Conservation (phyloP, 2,329 filamentous ascomycete species). For the Stylonectria norvegica region DNA sequence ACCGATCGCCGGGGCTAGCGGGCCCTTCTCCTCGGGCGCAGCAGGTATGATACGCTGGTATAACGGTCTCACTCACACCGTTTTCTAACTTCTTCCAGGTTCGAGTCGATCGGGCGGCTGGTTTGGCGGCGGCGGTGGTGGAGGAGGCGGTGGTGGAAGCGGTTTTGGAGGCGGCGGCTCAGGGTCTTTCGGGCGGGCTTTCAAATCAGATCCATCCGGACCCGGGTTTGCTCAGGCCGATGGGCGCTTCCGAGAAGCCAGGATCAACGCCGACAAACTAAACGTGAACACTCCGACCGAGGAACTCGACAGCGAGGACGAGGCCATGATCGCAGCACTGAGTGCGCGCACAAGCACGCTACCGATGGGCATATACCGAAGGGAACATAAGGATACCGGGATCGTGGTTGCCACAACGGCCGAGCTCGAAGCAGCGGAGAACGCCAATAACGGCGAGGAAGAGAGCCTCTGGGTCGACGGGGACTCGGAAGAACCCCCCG, state of each 20-base stretch:
- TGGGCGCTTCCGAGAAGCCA: slow-evolving; percentile 37
- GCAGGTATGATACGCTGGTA: slow-evolving; percentile 22
- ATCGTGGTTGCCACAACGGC: slow-evolving; percentile 54
- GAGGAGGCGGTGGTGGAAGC: slow-evolving; percentile 29
- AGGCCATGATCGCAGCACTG: slow-evolving; percentile 39
- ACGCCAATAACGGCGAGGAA: slow-evolving; percentile 42
- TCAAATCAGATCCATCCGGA: slow-evolving; percentile 35
- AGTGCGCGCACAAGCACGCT: slow-evolving; percentile 36
- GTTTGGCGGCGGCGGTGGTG: slow-evolving; percentile 25
- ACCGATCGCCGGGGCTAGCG: slow-evolving; percentile 35
- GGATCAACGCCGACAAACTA: slow-evolving; percentile 57
- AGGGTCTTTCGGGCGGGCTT: slow-evolving; percentile 25
- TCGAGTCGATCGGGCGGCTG: slow-evolving; percentile 26
- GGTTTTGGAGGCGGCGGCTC: slow-evolving; percentile 25
- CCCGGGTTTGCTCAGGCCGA: slow-evolving; percentile 37
- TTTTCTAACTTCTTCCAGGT: not conserved
- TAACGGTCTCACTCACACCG: not conserved
- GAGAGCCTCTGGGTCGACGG: slow-evolving; percentile 46
- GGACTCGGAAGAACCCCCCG: slow-evolving; percentile 27
- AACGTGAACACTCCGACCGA: slow-evolving; percentile 41
- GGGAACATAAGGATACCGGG: slow-evolving; percentile 52
- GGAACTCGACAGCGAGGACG: slow-evolving; percentile 44
- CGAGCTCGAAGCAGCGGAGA: slow-evolving; percentile 54
- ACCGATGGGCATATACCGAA: slow-evolving; percentile 55
- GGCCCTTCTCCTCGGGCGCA: slow-evolving; percentile 37